phyloP scores from a whole-genome alignment of 108 stramenopile species.

The Skeletonema grethae region DNA sequence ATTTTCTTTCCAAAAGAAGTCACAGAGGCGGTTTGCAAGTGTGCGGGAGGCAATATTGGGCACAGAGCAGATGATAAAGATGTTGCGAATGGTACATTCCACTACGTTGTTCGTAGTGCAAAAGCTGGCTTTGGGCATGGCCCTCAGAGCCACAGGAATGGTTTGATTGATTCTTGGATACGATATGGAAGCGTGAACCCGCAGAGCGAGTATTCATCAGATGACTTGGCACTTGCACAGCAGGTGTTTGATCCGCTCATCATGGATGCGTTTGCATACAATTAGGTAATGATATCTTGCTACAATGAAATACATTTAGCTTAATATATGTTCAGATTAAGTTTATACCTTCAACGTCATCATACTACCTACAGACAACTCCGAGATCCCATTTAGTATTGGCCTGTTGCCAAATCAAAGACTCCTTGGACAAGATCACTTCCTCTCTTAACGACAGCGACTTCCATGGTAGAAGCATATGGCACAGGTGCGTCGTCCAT shows the following conservation, averaged over 20 bases:
- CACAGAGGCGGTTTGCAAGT: conserved; percentile 62
- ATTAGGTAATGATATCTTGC: conserved; percentile 5
- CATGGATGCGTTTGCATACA: conserved; percentile 53
- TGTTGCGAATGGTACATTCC: conserved; percentile 51
- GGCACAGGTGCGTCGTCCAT: conserved; percentile 97
- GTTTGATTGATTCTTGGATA: conserved; percentile 75
- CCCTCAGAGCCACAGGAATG: conserved; percentile 52
- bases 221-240: conserved; percentile 36
- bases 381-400: conserved; percentile 46
- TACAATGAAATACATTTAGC: background rate
- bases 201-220: conserved; percentile 32
- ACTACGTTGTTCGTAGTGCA: conserved; percentile 68
- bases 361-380: background rate
- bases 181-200: conserved; percentile 45
- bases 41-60: conserved; percentile 69
- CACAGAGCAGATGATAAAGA: conserved; percentile 50
- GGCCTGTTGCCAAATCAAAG: conserved; percentile 77
- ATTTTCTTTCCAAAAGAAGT: conserved; percentile 61
- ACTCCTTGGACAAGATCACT: conserved; percentile 88
- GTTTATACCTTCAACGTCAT: background rate
- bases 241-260: conserved; percentile 50
- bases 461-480: conserved; percentile 96
- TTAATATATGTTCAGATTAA: conserved; percentile 8
- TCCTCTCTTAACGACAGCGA: conserved; percentile 93
- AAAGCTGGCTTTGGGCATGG: conserved; percentile 80